Percentiles rank a stretch among this genome's conserved stretches.
phyloP scores from a whole-genome alignment of 768 basidiomycete species.

The Mycena chlorophos region DNA sequence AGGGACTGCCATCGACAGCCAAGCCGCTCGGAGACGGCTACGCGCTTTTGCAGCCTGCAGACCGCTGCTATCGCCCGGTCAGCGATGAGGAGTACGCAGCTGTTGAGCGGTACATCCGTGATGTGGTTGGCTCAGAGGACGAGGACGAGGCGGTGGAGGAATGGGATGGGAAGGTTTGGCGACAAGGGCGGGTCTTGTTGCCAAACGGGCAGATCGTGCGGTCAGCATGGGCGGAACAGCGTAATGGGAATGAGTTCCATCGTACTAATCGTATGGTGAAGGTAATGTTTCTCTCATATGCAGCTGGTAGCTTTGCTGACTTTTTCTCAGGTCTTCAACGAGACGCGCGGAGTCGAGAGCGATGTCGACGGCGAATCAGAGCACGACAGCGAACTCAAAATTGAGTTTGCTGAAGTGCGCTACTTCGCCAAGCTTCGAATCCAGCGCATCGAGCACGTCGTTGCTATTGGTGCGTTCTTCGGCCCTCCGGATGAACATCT shows the following conservation, averaged over 20 bases:
- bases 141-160: not conserved
- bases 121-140: no score
- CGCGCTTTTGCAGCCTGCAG: not conserved
- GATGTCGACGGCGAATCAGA: no score
- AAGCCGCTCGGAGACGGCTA: constrained; percentile 11
- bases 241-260: not conserved
- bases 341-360: no score
- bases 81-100: no score
- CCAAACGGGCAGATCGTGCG: constrained; percentile 26
- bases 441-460: not conserved
- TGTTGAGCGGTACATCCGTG: no score
- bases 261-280: not conserved
- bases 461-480: constrained; percentile 7
- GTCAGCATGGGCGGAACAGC: not conserved
- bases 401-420: constrained; percentile 4
- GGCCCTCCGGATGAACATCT: constrained; percentile 2
- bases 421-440: not conserved
- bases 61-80: no score
- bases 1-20: not conserved
- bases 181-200: constrained; percentile 22
- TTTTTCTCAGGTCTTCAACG: no score
- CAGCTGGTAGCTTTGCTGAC: no score
- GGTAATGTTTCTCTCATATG: no score
- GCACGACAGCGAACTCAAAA: not conserved
- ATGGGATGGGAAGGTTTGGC: not conserved